phyloP scores from a whole-genome alignment of 148 eudicot species.

The Cornus suecica region DNA sequence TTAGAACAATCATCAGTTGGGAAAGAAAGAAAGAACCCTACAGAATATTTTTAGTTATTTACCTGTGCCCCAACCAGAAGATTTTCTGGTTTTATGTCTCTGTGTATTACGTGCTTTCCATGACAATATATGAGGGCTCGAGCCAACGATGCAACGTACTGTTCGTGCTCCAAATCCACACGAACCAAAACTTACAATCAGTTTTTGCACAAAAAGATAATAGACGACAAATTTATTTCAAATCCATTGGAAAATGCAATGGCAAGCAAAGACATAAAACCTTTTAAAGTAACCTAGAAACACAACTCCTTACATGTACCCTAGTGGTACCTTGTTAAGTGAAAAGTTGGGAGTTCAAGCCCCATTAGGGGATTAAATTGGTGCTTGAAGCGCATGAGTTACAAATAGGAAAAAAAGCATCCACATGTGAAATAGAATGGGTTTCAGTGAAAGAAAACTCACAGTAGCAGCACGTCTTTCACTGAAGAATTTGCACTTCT shows the following conservation, averaged over 20 bases:
- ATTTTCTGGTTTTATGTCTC: conserved; percentile 98
- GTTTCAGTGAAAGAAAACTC: conserved; percentile 16
- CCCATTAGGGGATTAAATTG: too few relatives aligned
- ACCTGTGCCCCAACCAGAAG: conserved; percentile 95
- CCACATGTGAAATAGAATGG: too few relatives aligned
- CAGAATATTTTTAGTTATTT: conserved; percentile 11
- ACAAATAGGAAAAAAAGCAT: too few relatives aligned
- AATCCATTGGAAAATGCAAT: not conserved
- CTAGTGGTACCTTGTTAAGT: not conserved
- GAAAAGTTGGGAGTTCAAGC: not conserved
- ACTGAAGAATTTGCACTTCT: conserved; percentile 82
- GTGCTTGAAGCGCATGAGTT: too few relatives aligned
- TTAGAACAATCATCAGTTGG: not conserved
- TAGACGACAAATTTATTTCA: too few relatives aligned
- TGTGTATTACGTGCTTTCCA: conserved; percentile 92
- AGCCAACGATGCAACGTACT: conserved; percentile 92
- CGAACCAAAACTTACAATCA: not conserved
- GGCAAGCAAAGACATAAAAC: not conserved
- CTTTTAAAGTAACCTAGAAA: too few relatives aligned
- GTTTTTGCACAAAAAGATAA: not conserved
- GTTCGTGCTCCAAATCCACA: conserved; percentile 9
- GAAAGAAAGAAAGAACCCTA: not conserved
- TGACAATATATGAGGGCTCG: conserved; percentile 96
- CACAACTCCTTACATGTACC: too few relatives aligned
- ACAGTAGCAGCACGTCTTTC: conserved; percentile 94